Evolutionary conservation across 1,284 basidiomycete genomes (phyloP), one percentile per base, ranked within the genome.

Genomic region (Leccinum insolens): DNA sequence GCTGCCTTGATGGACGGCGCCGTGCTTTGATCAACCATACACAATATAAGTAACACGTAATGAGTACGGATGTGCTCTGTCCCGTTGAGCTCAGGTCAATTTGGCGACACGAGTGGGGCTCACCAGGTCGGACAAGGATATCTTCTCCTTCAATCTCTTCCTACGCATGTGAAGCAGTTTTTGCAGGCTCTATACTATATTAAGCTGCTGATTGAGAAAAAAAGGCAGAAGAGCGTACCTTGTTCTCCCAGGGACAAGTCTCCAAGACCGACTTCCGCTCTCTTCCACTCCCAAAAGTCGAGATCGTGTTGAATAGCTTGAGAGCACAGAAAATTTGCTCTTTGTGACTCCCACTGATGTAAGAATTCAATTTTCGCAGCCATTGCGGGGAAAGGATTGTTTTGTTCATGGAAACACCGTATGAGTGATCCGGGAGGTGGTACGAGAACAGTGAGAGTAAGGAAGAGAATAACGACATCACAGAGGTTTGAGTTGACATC

Each of bases 161-260:
- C 91, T 84, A 37, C 91, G 83, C 90, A 92, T 91, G 61, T 85
- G 82, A 28, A 93, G 75, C 1, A 95, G 76, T 78, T 88, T 92
- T 1, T 86, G 84, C 5, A 93, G 79, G 31, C 85, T 83, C 92
- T 94, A 61, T 55, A 41, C 3, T 20, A 37, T 61, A 70, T 61
- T 67, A 6, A 70, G 49, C 46, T 8, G 44, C 39, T 7, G 22
- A 3, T 1, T 0, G 61, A 61, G 0, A 5, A 0, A 59, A 34
- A 11, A 25, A 41, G 34, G 34, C n/a, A 9, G 9, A 20, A 31
- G 7, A 17, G 59, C 73, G 6, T 67, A 89, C 92, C 82, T 93
- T 94, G 41, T 84, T 82, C 65, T 92, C 91, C 93, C 93, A 95
- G 7, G 86, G 83, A 75, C 93, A 91, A 0, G 80, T 80, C 64